Conservation (phyloP, 73 alveolate species). For the Symbiodinium natans region DNA sequence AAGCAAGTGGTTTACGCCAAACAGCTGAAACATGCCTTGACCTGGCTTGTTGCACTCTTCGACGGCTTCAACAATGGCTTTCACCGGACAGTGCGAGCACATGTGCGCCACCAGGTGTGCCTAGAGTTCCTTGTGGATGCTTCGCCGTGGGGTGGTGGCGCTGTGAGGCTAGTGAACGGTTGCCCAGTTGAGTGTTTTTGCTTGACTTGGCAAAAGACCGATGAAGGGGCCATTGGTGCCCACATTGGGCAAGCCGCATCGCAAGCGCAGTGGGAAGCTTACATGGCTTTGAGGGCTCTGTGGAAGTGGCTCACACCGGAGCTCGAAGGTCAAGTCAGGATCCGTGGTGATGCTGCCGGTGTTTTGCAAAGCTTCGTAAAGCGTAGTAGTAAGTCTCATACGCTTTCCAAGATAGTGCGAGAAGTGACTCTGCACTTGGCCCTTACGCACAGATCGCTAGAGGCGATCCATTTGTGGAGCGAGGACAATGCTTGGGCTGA, state of each 20-base stretch:
- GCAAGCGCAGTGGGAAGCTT: slow-evolving; percentile 38
- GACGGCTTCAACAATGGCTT: neutral
- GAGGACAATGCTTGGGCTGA: slow-evolving; percentile 38
- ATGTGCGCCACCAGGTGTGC: neutral
- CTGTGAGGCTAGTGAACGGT: neutral
- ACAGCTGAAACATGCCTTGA: slow-evolving; percentile 8
- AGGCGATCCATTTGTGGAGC: slow-evolving; percentile 31
- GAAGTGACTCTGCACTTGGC: slow-evolving; percentile 26
- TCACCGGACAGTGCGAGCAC: slow-evolving; percentile 2
- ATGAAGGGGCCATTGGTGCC: neutral
- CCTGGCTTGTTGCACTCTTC: neutral
- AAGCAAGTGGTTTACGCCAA: neutral
- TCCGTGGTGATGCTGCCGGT: slow-evolving; percentile 20
- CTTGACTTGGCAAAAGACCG: neutral
- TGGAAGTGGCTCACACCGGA: slow-evolving; percentile 17
- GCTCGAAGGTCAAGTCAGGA: neutral
- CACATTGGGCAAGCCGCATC: slow-evolving; percentile 26
- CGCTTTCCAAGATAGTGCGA: neutral
- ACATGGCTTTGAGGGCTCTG: neutral
- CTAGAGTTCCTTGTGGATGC: slow-evolving; percentile 12
- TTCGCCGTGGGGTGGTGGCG: slow-evolving; percentile 44
- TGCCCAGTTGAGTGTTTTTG: neutral
- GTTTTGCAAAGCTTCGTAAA: neutral
- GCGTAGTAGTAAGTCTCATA: neutral
- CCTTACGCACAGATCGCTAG: neutral